Percentiles rank a stretch among this genome's conserved stretches.
phyloP scores from a whole-genome alignment of 192 early-diverging fungal genomes.

The Backusella tuberculispora region DNA sequence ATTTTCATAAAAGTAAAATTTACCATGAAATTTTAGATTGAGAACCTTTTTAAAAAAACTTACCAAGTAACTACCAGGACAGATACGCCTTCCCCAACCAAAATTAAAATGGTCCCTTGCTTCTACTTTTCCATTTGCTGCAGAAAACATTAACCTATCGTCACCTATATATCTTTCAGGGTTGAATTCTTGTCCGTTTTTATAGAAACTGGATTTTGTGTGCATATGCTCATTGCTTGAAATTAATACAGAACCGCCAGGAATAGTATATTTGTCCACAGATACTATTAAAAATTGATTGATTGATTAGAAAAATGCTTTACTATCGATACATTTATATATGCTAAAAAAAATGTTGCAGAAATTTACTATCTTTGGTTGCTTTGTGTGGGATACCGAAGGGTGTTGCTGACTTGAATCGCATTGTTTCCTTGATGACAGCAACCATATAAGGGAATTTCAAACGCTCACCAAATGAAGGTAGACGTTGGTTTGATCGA shows the following conservation, averaged over 20 bases:
- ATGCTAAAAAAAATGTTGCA: not conserved
- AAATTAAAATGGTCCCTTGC: constrained; percentile 22
- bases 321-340: not conserved
- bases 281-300: constrained; percentile 43
- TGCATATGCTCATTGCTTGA: constrained; percentile 56
- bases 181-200: constrained; percentile 48
- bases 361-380: constrained; percentile 21
- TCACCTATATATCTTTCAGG: constrained; percentile 44
- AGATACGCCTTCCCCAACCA: constrained; percentile 31
- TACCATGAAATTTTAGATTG: not conserved
- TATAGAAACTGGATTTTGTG: constrained; percentile 33
- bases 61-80: constrained; percentile 18
- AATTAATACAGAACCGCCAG: constrained; percentile 36
- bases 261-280: not conserved
- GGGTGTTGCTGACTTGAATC: constrained; percentile 6
- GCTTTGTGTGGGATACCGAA: constrained; percentile 29
- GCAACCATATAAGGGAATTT: constrained; percentile 31
- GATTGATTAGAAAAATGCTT: not conserved
- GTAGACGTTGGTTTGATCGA: not conserved
- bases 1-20: not conserved
- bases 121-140: constrained; percentile 21
- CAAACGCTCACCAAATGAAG: not conserved
- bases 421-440: constrained; percentile 21
- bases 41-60: too few species aligned
- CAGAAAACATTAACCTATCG: not conserved